A percentile compares a stretch with the other conserved stretches of the same genome.
phyloP scores from a whole-genome alignment of 805 yeast genomes.

The Hemisphaericaspora nanyangensis region DNA sequence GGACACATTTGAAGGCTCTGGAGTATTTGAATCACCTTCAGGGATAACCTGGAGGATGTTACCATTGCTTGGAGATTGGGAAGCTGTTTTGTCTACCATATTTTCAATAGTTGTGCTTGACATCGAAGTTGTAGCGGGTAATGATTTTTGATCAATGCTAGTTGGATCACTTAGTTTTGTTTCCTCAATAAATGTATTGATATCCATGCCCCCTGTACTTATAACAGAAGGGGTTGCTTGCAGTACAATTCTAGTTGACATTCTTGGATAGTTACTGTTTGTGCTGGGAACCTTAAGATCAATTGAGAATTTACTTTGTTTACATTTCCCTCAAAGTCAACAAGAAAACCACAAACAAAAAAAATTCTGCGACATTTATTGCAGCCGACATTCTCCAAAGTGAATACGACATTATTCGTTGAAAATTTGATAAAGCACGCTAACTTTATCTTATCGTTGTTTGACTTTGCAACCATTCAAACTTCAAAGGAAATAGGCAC shows the following conservation, averaged over 20 bases:
- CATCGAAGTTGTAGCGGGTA: background rate
- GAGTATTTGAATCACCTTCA: background rate
- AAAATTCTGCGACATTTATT: too few species aligned
- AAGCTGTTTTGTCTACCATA: background rate
- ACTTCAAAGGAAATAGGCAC: too few species aligned
- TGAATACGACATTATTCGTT: too few species aligned
- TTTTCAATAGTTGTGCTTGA: background rate
- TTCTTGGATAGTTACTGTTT: too few species aligned
- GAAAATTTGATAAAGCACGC: too few species aligned
- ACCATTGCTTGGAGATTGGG: background rate
- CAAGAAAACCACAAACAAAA: too few species aligned
- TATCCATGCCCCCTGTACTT: constrained; percentile 17
- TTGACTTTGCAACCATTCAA: too few species aligned
- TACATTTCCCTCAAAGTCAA: too few species aligned
- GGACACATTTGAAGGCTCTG: constrained; percentile 1
- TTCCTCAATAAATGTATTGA: constrained; percentile 24
- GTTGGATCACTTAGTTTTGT: constrained; percentile 23
- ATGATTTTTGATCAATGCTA: background rate
- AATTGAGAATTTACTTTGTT: too few species aligned
- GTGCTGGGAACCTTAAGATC: too few species aligned
- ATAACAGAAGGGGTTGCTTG: constrained; percentile 14
- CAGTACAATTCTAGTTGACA: constrained; percentile 14
- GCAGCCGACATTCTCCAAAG: too few species aligned
- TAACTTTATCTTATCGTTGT: too few species aligned
- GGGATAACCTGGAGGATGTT: background rate